phyloP scores from a whole-genome alignment of 2,329 filamentous ascomycete species.

The Eutypella sp. region DNA sequence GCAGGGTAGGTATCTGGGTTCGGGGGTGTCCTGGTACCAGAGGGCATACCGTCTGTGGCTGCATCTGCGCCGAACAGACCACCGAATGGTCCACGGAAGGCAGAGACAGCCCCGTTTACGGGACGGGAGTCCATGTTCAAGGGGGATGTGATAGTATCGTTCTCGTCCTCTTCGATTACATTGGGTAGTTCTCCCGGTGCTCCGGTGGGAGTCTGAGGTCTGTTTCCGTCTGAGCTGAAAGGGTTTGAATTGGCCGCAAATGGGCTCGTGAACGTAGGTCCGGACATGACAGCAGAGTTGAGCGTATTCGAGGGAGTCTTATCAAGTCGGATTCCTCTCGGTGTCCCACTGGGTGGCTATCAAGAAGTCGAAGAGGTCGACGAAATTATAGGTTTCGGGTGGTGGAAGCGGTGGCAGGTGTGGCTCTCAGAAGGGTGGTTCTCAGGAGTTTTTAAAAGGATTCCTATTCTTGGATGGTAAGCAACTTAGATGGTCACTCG shows the following conservation, averaged over 20 bases:
- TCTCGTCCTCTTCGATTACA: slow-evolving; percentile 80
- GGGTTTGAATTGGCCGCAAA: slow-evolving; percentile 66
- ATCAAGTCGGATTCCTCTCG: slow-evolving; percentile 46
- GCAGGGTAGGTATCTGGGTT: slow-evolving; percentile 71
- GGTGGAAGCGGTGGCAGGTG: no score
- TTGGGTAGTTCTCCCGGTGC: slow-evolving; percentile 38
- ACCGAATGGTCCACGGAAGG: slow-evolving; percentile 50
- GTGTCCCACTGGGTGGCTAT: slow-evolving; percentile 60
- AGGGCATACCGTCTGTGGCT: slow-evolving; percentile 38
- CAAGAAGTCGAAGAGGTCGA: slow-evolving; percentile 66
- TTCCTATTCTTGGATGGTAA: no score
- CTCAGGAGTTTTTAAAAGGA: no score
- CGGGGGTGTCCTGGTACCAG: slow-evolving; percentile 41
- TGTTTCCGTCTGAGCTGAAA: slow-evolving; percentile 54
- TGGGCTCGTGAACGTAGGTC: slow-evolving; percentile 70
- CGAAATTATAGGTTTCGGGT: slow-evolving; percentile 65
- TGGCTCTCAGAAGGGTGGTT: no score
- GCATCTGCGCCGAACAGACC: slow-evolving; percentile 52
- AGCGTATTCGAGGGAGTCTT: slow-evolving; percentile 24
- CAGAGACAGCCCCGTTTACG: slow-evolving; percentile 31
- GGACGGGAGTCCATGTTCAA: slow-evolving; percentile 57
- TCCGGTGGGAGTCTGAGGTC: slow-evolving; percentile 36
- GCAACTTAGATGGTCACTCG: no score
- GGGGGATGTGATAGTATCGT: slow-evolving; percentile 69
- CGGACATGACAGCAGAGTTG: slow-evolving; percentile 56